phyloP scores from a whole-genome alignment of 805 yeast species.

The Yarrowia osloensis region DNA sequence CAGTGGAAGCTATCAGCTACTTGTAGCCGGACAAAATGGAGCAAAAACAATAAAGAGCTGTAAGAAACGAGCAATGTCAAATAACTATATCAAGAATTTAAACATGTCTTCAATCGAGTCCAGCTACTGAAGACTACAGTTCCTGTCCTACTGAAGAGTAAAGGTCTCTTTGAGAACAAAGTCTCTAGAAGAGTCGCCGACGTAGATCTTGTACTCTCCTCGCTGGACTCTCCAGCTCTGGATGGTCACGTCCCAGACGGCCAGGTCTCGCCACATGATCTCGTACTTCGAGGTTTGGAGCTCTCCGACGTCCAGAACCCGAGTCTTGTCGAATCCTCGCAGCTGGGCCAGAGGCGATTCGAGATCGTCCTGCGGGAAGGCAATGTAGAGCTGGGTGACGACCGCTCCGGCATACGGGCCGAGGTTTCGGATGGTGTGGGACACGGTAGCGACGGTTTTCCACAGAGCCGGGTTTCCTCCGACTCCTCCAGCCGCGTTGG shows the following conservation, averaged over 20 bases:
- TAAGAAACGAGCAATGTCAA: no score
- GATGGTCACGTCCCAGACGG: conserved; percentile 56
- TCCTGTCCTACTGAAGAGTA: background rate
- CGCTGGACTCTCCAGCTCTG: conserved; percentile 62
- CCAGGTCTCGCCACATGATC: conserved; percentile 54
- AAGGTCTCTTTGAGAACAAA: conserved; percentile 13
- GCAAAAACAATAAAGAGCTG: no score
- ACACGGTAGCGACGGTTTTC: conserved; percentile 53
- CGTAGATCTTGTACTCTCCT: conserved; percentile 55
- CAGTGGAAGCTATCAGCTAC: no score
- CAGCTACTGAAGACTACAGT: no score
- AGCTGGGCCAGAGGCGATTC: conserved; percentile 55
- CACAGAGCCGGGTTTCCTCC: conserved; percentile 65
- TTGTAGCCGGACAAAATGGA: no score
- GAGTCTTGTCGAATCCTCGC: conserved; percentile 60
- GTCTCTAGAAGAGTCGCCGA: conserved; percentile 45
- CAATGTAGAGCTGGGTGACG: conserved; percentile 57
- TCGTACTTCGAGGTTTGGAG: conserved; percentile 45
- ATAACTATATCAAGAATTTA: background rate
- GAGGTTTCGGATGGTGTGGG: conserved; percentile 50
- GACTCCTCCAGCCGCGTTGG: conserved; percentile 46
- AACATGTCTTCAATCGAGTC: background rate
- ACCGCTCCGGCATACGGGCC: conserved; percentile 53
- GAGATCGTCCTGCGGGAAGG: conserved; percentile 46
- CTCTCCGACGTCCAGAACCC: conserved; percentile 47